Conservation (phyloP, 306 rosid genomes). For the Acacia confusa region DNA sequence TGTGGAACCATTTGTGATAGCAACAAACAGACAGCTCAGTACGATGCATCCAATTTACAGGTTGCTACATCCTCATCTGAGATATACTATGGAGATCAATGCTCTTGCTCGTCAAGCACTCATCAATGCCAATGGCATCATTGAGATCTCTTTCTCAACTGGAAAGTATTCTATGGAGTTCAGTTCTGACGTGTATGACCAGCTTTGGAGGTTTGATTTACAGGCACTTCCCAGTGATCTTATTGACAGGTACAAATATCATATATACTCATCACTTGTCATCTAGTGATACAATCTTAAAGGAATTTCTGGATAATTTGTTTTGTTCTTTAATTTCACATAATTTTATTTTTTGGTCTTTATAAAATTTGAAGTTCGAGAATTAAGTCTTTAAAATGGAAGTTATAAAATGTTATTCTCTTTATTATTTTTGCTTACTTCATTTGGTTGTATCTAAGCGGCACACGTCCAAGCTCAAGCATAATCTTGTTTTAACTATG, state of each 20-base stretch:
- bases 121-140: slow-evolving; percentile 43
- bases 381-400: background rate
- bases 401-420: background rate
- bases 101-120: slow-evolving; percentile 42
- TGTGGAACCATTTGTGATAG: slow-evolving; percentile 47
- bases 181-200: slow-evolving; percentile 38
- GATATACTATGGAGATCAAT: slow-evolving; percentile 47
- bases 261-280: background rate
- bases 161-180: slow-evolving; percentile 47
- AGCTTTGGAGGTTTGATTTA: slow-evolving; percentile 47
- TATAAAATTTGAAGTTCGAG: background rate
- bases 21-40: slow-evolving; percentile 51
- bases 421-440: no score
- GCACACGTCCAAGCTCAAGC: background rate
- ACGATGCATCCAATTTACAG: slow-evolving; percentile 49
- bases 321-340: background rate
- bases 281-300: background rate
- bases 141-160: slow-evolving; percentile 39
- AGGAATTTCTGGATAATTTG: background rate
- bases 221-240: slow-evolving; percentile 50
- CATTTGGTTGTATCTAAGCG: no score
- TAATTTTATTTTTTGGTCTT: background rate
- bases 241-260: slow-evolving; percentile 35
- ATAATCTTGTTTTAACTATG: background rate
- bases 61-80: slow-evolving; percentile 50